Evolutionary conservation across 2,329 filamentous ascomycete genomes (phyloP).

Genomic region (Colletotrichum australisinense): DNA sequence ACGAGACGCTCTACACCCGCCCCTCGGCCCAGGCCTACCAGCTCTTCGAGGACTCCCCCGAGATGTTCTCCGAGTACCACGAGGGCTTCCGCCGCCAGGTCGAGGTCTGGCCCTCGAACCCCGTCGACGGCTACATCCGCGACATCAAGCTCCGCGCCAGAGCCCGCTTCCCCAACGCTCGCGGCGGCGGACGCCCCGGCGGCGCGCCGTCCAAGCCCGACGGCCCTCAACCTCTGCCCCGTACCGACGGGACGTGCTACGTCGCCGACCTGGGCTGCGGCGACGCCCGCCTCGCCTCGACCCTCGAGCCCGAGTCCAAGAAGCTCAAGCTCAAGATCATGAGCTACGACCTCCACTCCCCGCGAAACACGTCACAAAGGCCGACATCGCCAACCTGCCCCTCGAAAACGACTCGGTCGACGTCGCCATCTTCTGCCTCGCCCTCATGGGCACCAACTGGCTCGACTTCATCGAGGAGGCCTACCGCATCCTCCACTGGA

Average conservation of each 20-base stretch:
- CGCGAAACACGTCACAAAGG: constrained; percentile 81
- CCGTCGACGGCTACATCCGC: constrained; percentile 86
- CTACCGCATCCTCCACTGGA: constrained; percentile 89
- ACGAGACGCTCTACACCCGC: constrained; percentile 95
- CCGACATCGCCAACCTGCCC: constrained; percentile 89
- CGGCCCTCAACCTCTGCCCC: constrained; percentile 68
- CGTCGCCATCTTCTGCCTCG: constrained; percentile 93
- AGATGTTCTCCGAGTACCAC: constrained; percentile 97
- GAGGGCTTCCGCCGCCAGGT: constrained; percentile 96
- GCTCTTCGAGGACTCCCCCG: constrained; percentile 86
- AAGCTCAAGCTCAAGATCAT: constrained; percentile 79
- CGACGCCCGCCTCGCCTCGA: constrained; percentile 83
- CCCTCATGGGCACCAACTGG: constrained; percentile 99
- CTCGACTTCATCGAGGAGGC: constrained; percentile 96
- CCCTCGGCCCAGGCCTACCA: constrained; percentile 85
- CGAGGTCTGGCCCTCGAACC: constrained; percentile 95
- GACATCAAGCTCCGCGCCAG: constrained; percentile 77
- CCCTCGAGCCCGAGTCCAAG: constrained; percentile 71
- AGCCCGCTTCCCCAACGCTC: constrained; percentile 47
- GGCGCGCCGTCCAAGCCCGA: constrained; percentile 34
- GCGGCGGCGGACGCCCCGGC: constrained; percentile 31
- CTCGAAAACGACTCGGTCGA: constrained; percentile 81
- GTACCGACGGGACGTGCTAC: constrained; percentile 77
- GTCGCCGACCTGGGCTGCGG: constrained; percentile 95
- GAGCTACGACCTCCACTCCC: constrained; percentile 89